Base-by-base conservation (phyloP, 495 filamentous ascomycete genomes). In the Letharia lupina region DNA sequence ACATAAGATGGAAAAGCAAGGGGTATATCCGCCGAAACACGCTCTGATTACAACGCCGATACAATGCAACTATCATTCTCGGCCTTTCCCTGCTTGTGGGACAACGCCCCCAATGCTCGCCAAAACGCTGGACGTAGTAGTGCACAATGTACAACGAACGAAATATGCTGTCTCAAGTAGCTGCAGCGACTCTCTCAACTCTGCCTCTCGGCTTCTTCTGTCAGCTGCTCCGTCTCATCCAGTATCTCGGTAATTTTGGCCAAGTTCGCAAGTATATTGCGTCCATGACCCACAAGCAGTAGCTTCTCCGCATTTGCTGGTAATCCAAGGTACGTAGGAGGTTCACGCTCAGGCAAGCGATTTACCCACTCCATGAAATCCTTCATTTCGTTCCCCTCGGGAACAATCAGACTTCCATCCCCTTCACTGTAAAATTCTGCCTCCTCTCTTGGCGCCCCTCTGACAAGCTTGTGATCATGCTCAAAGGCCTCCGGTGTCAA, bases 261-360 rank as follows among this genome's bases (percentile, higher is more conserved):
- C 74, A 98, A 70, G 78, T 97, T 93, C 67, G 82, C 82, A 69
- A 97, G 87, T 86, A 96, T 86, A 72, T 88, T 90, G 68, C 82
- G 83, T 50, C 93, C 94, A 73, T 96, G 87, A 18, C 91, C 93
- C 44, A 97, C 91, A 54, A 99, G 77, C 71, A 99, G 75, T 74
- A 99, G 72, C 78, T 98, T 98, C 84, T 99, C 94, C 59, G 94
- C 95, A 73, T 98, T 96, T 33, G 92, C 90, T 47, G 94, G 95
- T 65, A 99, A 76, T 37, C 94, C 95, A n/a, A 99, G 80, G 73
- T 96, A 99, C 10, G 92, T 96, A 1, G 94, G 94, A 56, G 94
- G 94, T 73, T 99, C 94, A 71, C 94, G 84, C 81, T 99, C 94
- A 16, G 94, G 94, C 68, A 99, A 78, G 50, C 82, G 83, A 70